Base-by-base conservation (phyloP, 2,329 filamentous ascomycete species). In the Calycina marina region DNA sequence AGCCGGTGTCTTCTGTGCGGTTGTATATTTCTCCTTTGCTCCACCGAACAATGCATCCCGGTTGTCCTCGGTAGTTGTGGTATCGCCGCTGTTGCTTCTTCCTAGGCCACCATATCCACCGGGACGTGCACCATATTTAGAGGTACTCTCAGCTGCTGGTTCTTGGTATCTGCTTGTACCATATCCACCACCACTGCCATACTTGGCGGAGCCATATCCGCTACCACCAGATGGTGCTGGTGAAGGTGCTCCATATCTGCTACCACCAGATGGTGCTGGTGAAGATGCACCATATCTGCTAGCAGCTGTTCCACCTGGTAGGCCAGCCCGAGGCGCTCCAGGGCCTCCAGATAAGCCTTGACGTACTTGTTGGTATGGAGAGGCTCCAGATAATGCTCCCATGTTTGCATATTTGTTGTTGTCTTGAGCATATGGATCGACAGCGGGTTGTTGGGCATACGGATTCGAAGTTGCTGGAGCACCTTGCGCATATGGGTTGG, bases 61-160 rank as follows among this genome's bases (percentile, higher is more conserved):
- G 40, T 74, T 66, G 37, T 56, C 56, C 34, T 73, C 68, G n/a
- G 50, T 54, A 2, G 43, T 46, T 17, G 47, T 44, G 4, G 60
- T 58, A 31, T 57, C 56, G 30, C 50, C 54, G 38, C 58, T 60
- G 30, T 59, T 57, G 18, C 52, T 51, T 30, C 58, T 57, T 28
- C 68, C 69, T 35, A 77, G 56, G 5, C 70, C 70, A 20, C 73
- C 72, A 40, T 77, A 77, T 16, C 72, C 72, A 28, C 69, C 67
- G 8, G 65, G 61, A n/a, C n/a, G n/a, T n/a, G n/a, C n/a, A 9
- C 67, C 65, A 36, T 51, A 51, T n/a, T n/a, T n/a, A n/a, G n/a
- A n/a, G 24, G 50, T 50, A 17, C 52, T 41, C 6, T 55, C 40
- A 11, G 43, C 43, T 34, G 51, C 45, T 18, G 54, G 48, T 40